Conservation (phyloP, 2,329 filamentous ascomycete species). For the Chaetomium sp. region DNA sequence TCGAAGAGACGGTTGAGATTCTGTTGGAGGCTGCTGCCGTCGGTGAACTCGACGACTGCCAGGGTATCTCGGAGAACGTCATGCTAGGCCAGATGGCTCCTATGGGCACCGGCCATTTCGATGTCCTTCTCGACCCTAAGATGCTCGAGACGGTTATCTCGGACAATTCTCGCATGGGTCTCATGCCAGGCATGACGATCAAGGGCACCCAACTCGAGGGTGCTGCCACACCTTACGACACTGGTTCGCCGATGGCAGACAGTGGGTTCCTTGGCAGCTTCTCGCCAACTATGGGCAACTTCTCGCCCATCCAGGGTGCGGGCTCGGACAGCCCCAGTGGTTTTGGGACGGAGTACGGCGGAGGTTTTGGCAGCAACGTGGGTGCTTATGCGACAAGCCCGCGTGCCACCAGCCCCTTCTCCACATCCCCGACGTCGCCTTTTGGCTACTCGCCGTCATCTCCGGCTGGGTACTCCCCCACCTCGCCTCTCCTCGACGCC, state of each 20-base stretch:
- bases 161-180: conserved; percentile 79
- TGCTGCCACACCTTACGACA: conserved; percentile 90
- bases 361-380: conserved; percentile 44
- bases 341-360: conserved; percentile 56
- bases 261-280: conserved; percentile 55
- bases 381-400: conserved; percentile 69
- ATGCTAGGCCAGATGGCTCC: conserved; percentile 97
- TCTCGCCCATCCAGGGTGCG: conserved; percentile 70
- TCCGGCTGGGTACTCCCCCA: conserved; percentile 70
- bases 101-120: conserved; percentile 93
- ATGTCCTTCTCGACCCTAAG: conserved; percentile 85
- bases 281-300: conserved; percentile 57
- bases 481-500: conserved; percentile 59
- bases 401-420: conserved; percentile 69
- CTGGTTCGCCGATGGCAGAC: conserved; percentile 70
- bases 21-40: conserved; percentile 89
- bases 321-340: conserved; percentile 65
- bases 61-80: conserved; percentile 96
- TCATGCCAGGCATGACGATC: conserved; percentile 71
- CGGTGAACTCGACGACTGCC: conserved; percentile 94
- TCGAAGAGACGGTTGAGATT: conserved; percentile 99
- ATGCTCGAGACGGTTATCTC: conserved; percentile 95
- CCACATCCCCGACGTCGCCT: conserved; percentile 60
- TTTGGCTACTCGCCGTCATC: conserved; percentile 69
- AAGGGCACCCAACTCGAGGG: conserved; percentile 72